Conservation (phyloP, 495 filamentous ascomycete species). For the Annulohypoxylon moriforme region DNA sequence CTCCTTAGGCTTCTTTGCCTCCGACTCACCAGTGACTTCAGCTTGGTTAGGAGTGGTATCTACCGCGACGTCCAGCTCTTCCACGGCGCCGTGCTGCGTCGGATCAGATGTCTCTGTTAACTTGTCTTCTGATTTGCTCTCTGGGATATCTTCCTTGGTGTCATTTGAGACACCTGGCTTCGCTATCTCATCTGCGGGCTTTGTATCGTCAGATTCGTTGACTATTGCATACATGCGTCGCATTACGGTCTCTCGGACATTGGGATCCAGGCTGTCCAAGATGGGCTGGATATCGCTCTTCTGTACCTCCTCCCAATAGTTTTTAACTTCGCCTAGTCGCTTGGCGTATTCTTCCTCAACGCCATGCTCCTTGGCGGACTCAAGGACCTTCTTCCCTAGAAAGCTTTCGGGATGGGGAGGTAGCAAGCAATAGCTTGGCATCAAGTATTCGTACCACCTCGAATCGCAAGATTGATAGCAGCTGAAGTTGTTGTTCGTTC, state of each 20-base stretch:
- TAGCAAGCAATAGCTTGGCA: slow-evolving; percentile 89
- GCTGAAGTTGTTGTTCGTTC: slow-evolving; percentile 86
- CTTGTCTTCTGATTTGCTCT: slow-evolving; percentile 10
- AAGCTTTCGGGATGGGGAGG: slow-evolving; percentile 90
- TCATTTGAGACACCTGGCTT: neutral
- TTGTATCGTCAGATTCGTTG: slow-evolving; percentile 24
- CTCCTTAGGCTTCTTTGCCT: slow-evolving; percentile 42
- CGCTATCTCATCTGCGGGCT: slow-evolving; percentile 22
- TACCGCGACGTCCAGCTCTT: slow-evolving; percentile 20
- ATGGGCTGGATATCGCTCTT: slow-evolving; percentile 80
- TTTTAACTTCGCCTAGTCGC: slow-evolving; percentile 79
- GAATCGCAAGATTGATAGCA: slow-evolving; percentile 94
- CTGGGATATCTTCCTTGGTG: slow-evolving; percentile 20
- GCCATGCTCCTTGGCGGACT: slow-evolving; percentile 75
- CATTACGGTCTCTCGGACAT: slow-evolving; percentile 56
- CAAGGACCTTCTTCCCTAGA: slow-evolving; percentile 79
- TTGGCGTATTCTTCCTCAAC: slow-evolving; percentile 72
- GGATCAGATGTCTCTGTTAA: slow-evolving; percentile 14
- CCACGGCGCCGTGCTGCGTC: slow-evolving; percentile 8
- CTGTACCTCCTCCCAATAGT: slow-evolving; percentile 84
- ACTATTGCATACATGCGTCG: slow-evolving; percentile 54
- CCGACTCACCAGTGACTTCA: slow-evolving; percentile 25
- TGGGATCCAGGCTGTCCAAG: slow-evolving; percentile 62
- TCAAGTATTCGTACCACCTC: slow-evolving; percentile 94
- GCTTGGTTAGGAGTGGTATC: slow-evolving; percentile 12